Percentiles rank a stretch among this genome's conserved stretches.
These are phyloP conservation scores for Esteya vermicola DNA, from an alignment of 2,329 filamentous ascomycete species.

Conservation along the genomic window DNA sequence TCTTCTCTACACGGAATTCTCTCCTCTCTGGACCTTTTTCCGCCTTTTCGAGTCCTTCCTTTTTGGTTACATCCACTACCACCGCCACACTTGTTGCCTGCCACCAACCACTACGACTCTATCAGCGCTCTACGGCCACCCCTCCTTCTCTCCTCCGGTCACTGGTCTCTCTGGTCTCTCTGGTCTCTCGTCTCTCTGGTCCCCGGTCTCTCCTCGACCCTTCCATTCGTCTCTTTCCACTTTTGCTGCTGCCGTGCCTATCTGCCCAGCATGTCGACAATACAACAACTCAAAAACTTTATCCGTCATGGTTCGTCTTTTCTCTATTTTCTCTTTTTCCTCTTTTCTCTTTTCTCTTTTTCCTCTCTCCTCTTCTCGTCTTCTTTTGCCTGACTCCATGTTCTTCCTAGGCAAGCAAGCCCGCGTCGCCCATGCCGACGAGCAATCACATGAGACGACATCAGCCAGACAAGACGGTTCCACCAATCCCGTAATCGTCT, in stretches of 20 bases:
- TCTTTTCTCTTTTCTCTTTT: not conserved
- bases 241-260: not conserved
- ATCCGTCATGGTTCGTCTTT: constrained; percentile 64
- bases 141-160: no score
- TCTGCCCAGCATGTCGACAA: constrained; percentile 43
- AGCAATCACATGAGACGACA: constrained; percentile 32
- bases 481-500: not conserved
- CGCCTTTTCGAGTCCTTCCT: no score
- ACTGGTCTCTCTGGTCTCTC: no score
- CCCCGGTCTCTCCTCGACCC: not conserved
- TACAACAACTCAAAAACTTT: constrained; percentile 96
- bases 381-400: constrained; percentile 10
- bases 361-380: not conserved
- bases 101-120: no score
- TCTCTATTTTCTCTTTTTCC: not conserved
- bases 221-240: not conserved
- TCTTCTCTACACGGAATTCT: no score
- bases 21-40: not conserved
- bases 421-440: constrained; percentile 45
- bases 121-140: no score
- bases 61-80: no score
- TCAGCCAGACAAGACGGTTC: constrained; percentile 14
- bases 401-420: constrained; percentile 64
- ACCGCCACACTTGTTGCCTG: no score
- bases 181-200: no score